Evolutionary conservation across 1,284 basidiomycete genomes (phyloP).

Genomic region (Ustilago trichophora): DNA sequence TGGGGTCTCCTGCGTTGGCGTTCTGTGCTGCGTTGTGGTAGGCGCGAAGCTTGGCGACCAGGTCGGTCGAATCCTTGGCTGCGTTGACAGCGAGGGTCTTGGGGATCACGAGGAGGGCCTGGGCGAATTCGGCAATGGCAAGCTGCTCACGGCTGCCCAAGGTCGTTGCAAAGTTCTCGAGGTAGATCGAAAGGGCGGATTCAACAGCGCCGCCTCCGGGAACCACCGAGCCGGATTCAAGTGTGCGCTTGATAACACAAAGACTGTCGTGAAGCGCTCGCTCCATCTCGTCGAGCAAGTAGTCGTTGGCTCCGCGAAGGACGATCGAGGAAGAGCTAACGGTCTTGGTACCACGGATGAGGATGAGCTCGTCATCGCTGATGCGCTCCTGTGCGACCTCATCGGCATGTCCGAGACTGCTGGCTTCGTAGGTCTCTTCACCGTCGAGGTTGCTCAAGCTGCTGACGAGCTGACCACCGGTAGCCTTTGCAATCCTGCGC

Average conservation of each 20-base stretch:
- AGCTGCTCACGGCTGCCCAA: slow-evolving; percentile 93
- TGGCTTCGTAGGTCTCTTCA: slow-evolving; percentile 95
- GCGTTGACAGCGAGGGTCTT: slow-evolving; percentile 98
- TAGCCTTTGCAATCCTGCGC: slow-evolving; percentile 94
- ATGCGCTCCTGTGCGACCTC: slow-evolving; percentile 97
- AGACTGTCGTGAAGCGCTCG: slow-evolving; percentile 92
- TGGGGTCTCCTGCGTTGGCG: slow-evolving; percentile 88
- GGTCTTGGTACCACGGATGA: slow-evolving; percentile 96
- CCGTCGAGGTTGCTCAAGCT: slow-evolving; percentile 96
- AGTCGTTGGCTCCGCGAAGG: slow-evolving; percentile 96
- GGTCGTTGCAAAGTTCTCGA: slow-evolving; percentile 99
- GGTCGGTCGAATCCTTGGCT: slow-evolving; percentile 96
- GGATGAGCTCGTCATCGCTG: slow-evolving; percentile 97
- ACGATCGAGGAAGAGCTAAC: slow-evolving; percentile 93
- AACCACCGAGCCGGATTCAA: slow-evolving; percentile 94
- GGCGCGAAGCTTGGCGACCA: slow-evolving; percentile 94
- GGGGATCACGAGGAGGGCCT: slow-evolving; percentile 87
- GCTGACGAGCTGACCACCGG: slow-evolving; percentile 90
- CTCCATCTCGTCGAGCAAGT: slow-evolving; percentile 99
- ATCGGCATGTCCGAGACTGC: slow-evolving; percentile 87
- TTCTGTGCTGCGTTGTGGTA: slow-evolving; percentile 93
- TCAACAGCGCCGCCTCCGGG: slow-evolving; percentile 98
- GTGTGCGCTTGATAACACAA: slow-evolving; percentile 93
- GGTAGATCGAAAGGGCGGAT: slow-evolving; percentile 93
- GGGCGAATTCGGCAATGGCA: slow-evolving; percentile 97